phyloP scores from a whole-genome alignment of 306 rosid species.

The Gastrolobium bilobum region DNA sequence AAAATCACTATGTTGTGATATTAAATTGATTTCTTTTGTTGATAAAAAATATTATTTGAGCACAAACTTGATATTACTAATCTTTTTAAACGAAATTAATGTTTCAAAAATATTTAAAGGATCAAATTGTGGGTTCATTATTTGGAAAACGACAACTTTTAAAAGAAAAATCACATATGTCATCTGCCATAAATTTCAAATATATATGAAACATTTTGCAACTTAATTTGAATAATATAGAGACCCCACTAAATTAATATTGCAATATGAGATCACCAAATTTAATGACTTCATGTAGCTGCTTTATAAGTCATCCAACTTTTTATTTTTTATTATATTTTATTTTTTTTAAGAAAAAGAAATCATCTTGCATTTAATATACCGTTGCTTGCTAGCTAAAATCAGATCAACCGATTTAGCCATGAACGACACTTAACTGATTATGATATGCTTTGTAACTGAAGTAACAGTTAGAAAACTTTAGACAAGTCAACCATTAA shows the following conservation, averaged over 20 bases:
- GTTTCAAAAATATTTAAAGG: neutral
- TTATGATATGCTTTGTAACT: neutral
- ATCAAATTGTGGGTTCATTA: neutral
- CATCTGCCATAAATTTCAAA: conserved; percentile 12
- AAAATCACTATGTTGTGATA: neutral
- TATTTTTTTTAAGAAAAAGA: neutral
- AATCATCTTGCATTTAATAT: neutral
- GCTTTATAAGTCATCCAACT: conserved; percentile 10
- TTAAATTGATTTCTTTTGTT: neutral
- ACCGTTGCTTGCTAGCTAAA: neutral
- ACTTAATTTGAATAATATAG: neutral
- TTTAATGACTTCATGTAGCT: conserved; percentile 39
- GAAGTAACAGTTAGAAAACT: neutral
- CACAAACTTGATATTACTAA: neutral
- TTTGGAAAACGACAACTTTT: neutral
- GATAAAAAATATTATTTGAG: neutral
- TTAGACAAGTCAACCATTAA: neutral
- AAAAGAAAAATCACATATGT: neutral
- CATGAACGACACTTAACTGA: neutral
- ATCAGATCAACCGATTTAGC: neutral
- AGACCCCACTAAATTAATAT: conserved; percentile 38
- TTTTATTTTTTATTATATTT: neutral
- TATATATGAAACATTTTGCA: neutral
- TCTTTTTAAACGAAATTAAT: neutral
- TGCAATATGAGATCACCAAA: conserved; percentile 46